Base-by-base conservation (phyloP, 2,329 filamentous ascomycete species). In the Alternaria sp. region DNA sequence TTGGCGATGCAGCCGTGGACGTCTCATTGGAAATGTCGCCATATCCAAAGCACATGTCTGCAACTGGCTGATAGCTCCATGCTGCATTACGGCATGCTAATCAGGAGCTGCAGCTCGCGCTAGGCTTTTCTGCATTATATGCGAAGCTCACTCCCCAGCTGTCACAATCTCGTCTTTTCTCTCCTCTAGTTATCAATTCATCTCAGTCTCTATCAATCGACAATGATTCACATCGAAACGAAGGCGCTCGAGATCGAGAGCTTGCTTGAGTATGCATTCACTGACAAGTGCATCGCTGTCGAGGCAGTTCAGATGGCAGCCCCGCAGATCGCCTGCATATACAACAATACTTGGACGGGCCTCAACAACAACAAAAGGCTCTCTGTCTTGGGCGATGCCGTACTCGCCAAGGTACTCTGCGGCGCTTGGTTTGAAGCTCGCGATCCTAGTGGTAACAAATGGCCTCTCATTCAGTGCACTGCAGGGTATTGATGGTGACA, bases 221-320 rank as follows among this genome's bases (percentile, higher is more conserved):
- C 21, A 10, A 53, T 53, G 49, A 5, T 26, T 14, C 37, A 7
- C 9, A 21, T 29, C 10, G 34, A 46, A 41, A 29, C 7, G 14
- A 53, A 36, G 5, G 40, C 41, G 17, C 17, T 26, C n/a, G 36
- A 55, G 11, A 34, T 61, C 8, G 61, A 65, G 45, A 8, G 28
- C 4, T 55, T 65, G 2, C 24, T 62, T 9, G 40, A 34, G 3
- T 46, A 66, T 29, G 31, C 7, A 2, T 70, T 67, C 28, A 33
- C 31, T 29, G 28, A 65, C 17, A 66, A 64, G 37, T 24, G 51
- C 3, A 50, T 64, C 13, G 50, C 52, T 14, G 60, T 48, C 0
- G 64, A 70, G 23, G 59, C 62, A 8, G 10, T 63, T 1, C 63
- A 68, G 33, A 68, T 63, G 60, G 56, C 53, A 3, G 54, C 44